A percentile compares a stretch with the other conserved stretches of the same genome.
phyloP scores from a whole-genome alignment of 345 rosid species.

The Streptanthus diversifolius region DNA sequence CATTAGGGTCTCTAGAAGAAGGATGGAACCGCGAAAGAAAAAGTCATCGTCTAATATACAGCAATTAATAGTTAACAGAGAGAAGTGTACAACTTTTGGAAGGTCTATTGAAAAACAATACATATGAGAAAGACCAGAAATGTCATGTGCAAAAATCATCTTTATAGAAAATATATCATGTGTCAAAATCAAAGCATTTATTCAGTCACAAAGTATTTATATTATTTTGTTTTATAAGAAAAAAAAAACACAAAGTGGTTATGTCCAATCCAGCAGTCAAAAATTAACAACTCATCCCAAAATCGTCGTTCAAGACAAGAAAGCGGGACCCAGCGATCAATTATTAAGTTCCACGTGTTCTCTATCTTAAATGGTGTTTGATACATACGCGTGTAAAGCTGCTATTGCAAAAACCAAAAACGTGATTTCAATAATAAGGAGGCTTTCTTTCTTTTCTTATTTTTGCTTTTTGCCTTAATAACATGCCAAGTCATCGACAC shows the following conservation, averaged over 20 bases:
- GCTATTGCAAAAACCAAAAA: constrained; percentile 8
- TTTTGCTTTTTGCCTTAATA: constrained; percentile 10
- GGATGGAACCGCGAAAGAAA: background rate
- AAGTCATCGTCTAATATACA: background rate
- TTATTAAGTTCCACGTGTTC: constrained; percentile 32
- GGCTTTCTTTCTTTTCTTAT: background rate
- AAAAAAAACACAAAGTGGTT: background rate
- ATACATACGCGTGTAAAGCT: constrained; percentile 23
- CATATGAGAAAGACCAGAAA: background rate
- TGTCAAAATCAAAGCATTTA: constrained; percentile 28
- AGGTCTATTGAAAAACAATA: background rate
- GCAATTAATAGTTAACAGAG: constrained; percentile 24
- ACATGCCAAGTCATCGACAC: constrained; percentile 14
- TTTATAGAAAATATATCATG: too few species aligned
- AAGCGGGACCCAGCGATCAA: constrained; percentile 19
- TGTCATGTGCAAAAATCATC: constrained; percentile 16
- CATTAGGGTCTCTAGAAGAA: constrained; percentile 1
- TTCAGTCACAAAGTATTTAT: background rate
- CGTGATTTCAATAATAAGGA: constrained; percentile 33
- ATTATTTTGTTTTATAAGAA: background rate
- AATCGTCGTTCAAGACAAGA: background rate
- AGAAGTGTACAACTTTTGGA: constrained; percentile 7
- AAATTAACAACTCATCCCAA: constrained; percentile 29
- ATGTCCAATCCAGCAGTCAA: constrained; percentile 25
- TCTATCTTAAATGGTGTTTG: constrained; percentile 2